Evolutionary conservation across 164 flowering plant genomes (phyloP).

Genomic region (Kingdonia uniflora): DNA sequence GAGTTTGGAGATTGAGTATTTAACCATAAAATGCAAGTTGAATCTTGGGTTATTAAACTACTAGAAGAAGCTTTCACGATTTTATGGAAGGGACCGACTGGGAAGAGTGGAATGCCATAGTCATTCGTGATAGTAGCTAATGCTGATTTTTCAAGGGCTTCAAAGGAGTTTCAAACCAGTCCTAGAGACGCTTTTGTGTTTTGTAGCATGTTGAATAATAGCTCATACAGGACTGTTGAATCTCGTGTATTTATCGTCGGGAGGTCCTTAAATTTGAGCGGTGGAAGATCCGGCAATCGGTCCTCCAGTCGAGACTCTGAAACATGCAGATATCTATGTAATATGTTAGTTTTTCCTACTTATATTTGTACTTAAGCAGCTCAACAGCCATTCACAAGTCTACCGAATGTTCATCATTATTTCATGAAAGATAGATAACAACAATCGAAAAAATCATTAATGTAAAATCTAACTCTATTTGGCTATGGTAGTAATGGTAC

Average conservation of each 20-base stretch:
- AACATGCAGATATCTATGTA: no score
- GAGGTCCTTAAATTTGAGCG: constrained; percentile 32
- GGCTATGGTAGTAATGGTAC: no score
- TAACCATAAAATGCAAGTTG: constrained; percentile 27
- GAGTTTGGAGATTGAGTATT: constrained; percentile 25
- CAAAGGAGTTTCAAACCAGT: constrained; percentile 23
- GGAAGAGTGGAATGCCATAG: constrained; percentile 16
- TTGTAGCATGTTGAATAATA: constrained; percentile 3
- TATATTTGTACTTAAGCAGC: no score
- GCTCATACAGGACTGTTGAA: not conserved
- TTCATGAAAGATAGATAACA: no score
- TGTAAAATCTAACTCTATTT: no score
- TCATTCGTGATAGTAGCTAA: constrained; percentile 8
- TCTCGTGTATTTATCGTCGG: constrained; percentile 6
- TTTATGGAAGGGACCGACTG: constrained; percentile 33
- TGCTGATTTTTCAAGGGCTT: constrained; percentile 12
- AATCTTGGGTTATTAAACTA: constrained; percentile 23
- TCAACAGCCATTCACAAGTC: no score
- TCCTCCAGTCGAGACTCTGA: constrained; percentile 14
- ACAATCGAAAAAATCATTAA: no score
- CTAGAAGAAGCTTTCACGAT: constrained; percentile 8
- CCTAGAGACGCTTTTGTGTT: constrained; percentile 19
- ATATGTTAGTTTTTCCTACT: no score
- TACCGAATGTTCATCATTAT: no score
- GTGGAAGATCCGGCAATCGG: constrained; percentile 19